Base-by-base conservation (phyloP, 2,329 filamentous ascomycete species). In the Fusarium sp. region DNA sequence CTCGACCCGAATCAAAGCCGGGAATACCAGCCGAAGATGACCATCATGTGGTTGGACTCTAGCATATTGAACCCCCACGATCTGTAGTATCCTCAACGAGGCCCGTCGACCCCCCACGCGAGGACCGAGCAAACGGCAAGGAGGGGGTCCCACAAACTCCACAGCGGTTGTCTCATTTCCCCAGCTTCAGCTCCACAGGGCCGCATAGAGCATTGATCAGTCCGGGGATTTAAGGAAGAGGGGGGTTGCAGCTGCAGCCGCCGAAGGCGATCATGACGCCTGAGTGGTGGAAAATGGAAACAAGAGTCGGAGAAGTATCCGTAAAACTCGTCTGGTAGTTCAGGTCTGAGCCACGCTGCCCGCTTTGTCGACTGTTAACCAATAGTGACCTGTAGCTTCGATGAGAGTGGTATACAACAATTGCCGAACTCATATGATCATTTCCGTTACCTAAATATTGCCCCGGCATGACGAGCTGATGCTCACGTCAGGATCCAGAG, bases 91-190 rank as follows among this genome's bases (percentile, higher is more conserved):
- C 27, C 27, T 30, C 27, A 30, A 32, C 50, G 27, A 54, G 45
- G 50, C 27, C 58, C 56, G 52, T 70, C 37, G 61, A 60, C 52
- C 61, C 66, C 69, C 69, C 69, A 69, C 69, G 61, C 59, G 20
- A 30, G 48, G 20, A 50, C 27, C 50, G 48, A 39, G 45, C 41
- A 56, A 43, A 60, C 57, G 57, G 60, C 37, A n/a, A 52, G 45
- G 64, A 50, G 48, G 54, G 64, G 68, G 61, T 62, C 56, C 66
- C 68, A 66, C 61, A 52, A 54, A 58, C 68, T 68, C 66, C 57
- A 68, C 62, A 27, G 25, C 35, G 11, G 25, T 25, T 32, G 56
- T 39, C 39, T 54, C 35, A 32, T 52, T 59, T 58, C 59, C 66
- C 60, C 58, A 35, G 48, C 56, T 54, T 45, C 41, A 64, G 66